Evolutionary conservation across 1,284 basidiomycete genomes (phyloP), one percentile per base, ranked within the genome.

Genomic region (Trichosporon inkin): DNA sequence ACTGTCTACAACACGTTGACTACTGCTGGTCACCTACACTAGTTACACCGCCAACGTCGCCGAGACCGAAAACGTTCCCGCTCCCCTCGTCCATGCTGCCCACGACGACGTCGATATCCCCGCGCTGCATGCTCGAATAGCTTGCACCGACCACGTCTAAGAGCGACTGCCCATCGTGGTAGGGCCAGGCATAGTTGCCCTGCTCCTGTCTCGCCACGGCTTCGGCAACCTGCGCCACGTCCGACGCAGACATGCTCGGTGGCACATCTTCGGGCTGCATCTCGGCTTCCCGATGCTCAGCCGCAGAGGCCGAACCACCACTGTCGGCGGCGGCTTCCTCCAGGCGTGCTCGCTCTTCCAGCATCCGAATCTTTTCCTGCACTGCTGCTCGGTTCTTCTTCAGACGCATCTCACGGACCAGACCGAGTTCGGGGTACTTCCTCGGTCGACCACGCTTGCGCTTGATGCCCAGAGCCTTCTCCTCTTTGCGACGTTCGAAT

Each of bases 321-420:
- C 6, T 28, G 16, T 28, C 24, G 2, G 54, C 54, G 10, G 20
- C 41, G 13, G 41, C 57, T 6, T 41, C 53, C n/a, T 34, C 20
- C 17, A 40, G 37, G 14, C 54, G 47, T 2, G 59, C 49, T 11
- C 62, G 55, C 28, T 66, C 64, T 41, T 68, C 63, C 20, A 68
- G 53, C 36, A 62, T 22, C 16, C 64, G 54, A 13, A 73, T 60
- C 47, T 73, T 61, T 55, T 72, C 69, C 32, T 65, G 66, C 37
- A 68, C 71, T 49, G 70, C 67, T 16, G 61, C 65, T 24, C 73
- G 54, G 55, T 77, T 75, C 69, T 70, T 70, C 66, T 72, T 75
- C 61, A 77, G 62, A 19, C 75, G 64, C 72, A 77, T 74, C 53
- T 77, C 73, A 17, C 75, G 63, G 10, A 77, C 73, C 10, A 75